phyloP scores from a whole-genome alignment of 78 protist genomes.

The Dictyostelium brefeldianum region DNA sequence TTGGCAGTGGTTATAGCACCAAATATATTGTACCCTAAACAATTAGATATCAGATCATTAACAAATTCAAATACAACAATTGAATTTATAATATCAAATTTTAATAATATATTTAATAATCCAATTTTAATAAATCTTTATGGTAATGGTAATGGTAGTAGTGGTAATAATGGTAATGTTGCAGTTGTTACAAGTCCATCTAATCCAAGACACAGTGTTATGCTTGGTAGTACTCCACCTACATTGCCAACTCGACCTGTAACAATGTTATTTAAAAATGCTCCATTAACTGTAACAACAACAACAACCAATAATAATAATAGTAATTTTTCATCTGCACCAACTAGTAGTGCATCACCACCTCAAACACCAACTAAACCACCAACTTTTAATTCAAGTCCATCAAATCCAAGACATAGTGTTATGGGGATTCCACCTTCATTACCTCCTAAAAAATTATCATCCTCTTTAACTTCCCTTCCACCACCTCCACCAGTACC shows the following conservation, averaged over 20 bases:
- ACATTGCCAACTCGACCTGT: conserved; percentile 8
- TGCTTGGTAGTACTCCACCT: background rate
- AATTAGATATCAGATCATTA: conserved; percentile 47
- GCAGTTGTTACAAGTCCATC: background rate
- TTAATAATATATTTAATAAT: conserved; percentile 15
- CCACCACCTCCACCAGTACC: background rate
- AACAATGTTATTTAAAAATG: conserved; percentile 13
- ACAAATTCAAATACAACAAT: conserved; percentile 51
- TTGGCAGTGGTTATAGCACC: conserved; percentile 55
- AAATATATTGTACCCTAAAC: conserved; percentile 57
- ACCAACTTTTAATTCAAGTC: background rate
- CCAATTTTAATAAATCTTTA: background rate
- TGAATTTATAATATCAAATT: conserved; percentile 59
- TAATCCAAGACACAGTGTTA: background rate
- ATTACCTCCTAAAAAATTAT: background rate
- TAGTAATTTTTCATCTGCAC: background rate
- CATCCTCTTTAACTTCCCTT: background rate
- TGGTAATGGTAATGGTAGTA: background rate
- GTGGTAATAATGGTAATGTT: background rate
- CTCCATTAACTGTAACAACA: background rate
- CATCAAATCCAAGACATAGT: conserved; percentile 4
- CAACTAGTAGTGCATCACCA: conserved; percentile 1
- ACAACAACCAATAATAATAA: background rate
- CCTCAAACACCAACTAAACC: conserved; percentile 18
- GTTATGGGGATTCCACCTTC: background rate